phyloP scores from a whole-genome alignment of 164 flowering plant species.

The Macadamia integrifolia region DNA sequence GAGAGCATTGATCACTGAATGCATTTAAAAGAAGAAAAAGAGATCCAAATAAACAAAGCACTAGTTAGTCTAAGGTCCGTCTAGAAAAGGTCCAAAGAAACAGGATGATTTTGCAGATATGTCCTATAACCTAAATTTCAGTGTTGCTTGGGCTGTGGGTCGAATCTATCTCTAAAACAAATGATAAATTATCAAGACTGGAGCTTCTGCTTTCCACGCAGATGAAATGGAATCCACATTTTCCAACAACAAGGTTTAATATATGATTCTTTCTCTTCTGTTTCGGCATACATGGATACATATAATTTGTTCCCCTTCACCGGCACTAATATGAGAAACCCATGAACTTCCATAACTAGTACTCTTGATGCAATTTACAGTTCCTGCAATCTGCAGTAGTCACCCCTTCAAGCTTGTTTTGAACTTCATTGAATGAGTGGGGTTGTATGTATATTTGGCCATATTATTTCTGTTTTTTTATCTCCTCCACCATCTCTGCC shows the following conservation, averaged over 20 bases:
- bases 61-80: slow-evolving; percentile 7
- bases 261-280: too few species aligned
- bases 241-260: background rate
- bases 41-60: background rate
- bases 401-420: background rate
- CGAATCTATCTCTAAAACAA: slow-evolving; percentile 17
- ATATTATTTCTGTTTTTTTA: slow-evolving; percentile 2
- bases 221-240: background rate
- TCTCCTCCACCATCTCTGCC: slow-evolving; percentile 3
- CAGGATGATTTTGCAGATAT: slow-evolving; percentile 15
- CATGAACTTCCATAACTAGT: background rate
- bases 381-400: too few species aligned
- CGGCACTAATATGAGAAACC: background rate
- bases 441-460: slow-evolving; percentile 4
- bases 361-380: too few species aligned
- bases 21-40: background rate
- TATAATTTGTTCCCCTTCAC: background rate
- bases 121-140: slow-evolving; percentile 28
- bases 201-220: background rate
- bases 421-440: background rate
- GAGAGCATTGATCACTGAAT: too few species aligned
- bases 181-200: background rate
- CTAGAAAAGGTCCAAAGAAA: background rate
- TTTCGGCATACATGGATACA: background rate
- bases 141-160: slow-evolving; percentile 29